Base-by-base conservation (phyloP, 1,139 yeast species). In the Suhomyces chickasaworum region DNA sequence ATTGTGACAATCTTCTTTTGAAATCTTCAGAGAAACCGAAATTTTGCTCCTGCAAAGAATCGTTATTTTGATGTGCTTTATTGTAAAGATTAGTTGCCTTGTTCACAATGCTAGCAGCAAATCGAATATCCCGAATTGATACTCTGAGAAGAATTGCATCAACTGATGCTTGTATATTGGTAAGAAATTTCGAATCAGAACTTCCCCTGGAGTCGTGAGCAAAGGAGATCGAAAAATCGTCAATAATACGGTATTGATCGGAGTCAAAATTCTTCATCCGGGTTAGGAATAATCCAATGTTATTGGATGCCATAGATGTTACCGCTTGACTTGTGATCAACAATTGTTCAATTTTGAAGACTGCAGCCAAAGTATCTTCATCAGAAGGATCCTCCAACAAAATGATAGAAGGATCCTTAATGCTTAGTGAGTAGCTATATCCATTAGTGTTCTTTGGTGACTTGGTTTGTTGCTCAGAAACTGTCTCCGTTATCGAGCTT, bases 241-340 rank as follows among this genome's bases (percentile, higher is more conserved):
- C 98, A 51, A 95, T 75, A 32, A 95, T 78, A 49, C 97, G 72
- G 44, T 91, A 71, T 40, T 84, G 75, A 45, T 77, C 76, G 10
- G 77, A 76, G 20, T 84, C 83, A 47, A 77, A 75, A 9, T 79
- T 66, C 53, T 85, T 78, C 96, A 95, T 91, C 21, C 73, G 76
- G 42, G 91, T 82, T 53, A 93, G 69, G 57, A 87, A 95, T 84
- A 95, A 82, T 1, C 99, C 98, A 45, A 90, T 80, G 51, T 87
- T 88, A 54, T 84, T 81, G 0, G 89, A 85, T 15, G 91, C 83
- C 7, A 90, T 64, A 1, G 91, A 80, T 10, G 77, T 63, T 2
- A 81, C 75, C 49, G 83, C 81, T 57, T 87, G 90, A 51, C 87
- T 83, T 0, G 93, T 79, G 3, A 89, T 59, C 39, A 87, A 69